Conservation (phyloP, 306 rosid genomes). For the Macrotyloma uniflorum region DNA sequence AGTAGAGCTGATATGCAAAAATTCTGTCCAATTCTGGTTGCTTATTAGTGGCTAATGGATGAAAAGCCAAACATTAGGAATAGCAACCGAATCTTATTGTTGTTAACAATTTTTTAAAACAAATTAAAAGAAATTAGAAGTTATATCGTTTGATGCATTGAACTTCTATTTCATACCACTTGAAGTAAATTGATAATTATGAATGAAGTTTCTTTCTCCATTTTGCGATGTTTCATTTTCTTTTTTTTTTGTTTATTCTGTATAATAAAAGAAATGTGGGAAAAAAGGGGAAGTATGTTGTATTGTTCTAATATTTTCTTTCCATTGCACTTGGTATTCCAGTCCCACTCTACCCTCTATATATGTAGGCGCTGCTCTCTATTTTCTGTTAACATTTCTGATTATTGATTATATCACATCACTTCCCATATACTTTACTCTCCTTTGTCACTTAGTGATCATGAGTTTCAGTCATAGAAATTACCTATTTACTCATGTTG, state of each 20-base stretch:
- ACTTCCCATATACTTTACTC: neutral
- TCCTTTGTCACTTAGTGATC: neutral
- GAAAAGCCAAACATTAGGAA: constrained; percentile 1
- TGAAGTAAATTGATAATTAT: constrained; percentile 7
- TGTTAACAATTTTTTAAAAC: neutral
- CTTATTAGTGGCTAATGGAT: neutral
- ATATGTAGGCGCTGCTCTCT: neutral
- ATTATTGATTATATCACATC: neutral
- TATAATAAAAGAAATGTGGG: neutral
- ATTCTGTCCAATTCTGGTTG: neutral
- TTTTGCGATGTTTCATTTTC: neutral
- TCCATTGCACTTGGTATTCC: no score
- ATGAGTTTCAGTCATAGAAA: neutral
- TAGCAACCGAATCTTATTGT: neutral
- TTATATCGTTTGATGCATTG: neutral
- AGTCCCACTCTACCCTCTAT: neutral
- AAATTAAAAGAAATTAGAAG: neutral
- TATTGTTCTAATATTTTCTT: neutral
- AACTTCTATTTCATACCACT: neutral
- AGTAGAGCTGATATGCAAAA: neutral
- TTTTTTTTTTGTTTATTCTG: neutral
- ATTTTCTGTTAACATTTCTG: neutral
- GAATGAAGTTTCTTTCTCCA: neutral
- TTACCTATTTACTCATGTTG: neutral
- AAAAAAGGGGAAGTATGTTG: neutral